Conservation (phyloP, 1,284 basidiomycete species). For the Chalciporus sp. region DNA sequence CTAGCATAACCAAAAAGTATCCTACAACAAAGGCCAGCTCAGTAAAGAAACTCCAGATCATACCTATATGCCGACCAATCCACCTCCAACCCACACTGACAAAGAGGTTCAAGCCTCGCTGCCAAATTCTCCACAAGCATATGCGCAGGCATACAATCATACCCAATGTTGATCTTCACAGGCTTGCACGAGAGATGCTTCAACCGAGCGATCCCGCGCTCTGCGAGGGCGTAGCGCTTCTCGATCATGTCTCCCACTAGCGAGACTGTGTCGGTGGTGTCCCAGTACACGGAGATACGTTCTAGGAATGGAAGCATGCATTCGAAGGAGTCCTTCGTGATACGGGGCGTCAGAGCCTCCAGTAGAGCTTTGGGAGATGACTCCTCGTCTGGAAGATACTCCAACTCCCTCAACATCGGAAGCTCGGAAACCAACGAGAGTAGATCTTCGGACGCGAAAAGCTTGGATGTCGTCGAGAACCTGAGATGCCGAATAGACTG, state of each 20-base stretch:
- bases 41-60: slow-evolving; percentile 26
- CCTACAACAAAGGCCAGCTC: background rate
- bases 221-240: slow-evolving; percentile 19
- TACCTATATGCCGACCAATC: slow-evolving; percentile 28
- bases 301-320: slow-evolving; percentile 27
- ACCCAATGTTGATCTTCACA: slow-evolving; percentile 10
- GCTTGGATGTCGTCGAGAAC: slow-evolving; percentile 23
- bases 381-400: slow-evolving; percentile 30
- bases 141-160: slow-evolving; percentile 21
- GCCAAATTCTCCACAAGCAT: slow-evolving; percentile 22
- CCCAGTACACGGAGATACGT: slow-evolving; percentile 27
- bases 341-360: slow-evolving; percentile 23
- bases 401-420: slow-evolving; percentile 24
- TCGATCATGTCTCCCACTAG: slow-evolving; percentile 32
- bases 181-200: slow-evolving; percentile 27
- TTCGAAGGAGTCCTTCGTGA: slow-evolving; percentile 7
- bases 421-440: slow-evolving; percentile 19
- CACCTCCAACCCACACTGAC: slow-evolving; percentile 21
- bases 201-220: slow-evolving; percentile 19
- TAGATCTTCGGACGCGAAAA: slow-evolving; percentile 24
- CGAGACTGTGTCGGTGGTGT: slow-evolving; percentile 27
- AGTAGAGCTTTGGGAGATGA: slow-evolving; percentile 22
- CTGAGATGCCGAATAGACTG: slow-evolving; percentile 17
- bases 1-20: background rate
- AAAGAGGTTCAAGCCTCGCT: slow-evolving; percentile 21